A percentile compares a stretch with the other conserved stretches of the same genome.
These are phyloP conservation scores for Echeveria elegans DNA, from an alignment of 164 flowering plant genomes.

Conservation along the genomic window DNA sequence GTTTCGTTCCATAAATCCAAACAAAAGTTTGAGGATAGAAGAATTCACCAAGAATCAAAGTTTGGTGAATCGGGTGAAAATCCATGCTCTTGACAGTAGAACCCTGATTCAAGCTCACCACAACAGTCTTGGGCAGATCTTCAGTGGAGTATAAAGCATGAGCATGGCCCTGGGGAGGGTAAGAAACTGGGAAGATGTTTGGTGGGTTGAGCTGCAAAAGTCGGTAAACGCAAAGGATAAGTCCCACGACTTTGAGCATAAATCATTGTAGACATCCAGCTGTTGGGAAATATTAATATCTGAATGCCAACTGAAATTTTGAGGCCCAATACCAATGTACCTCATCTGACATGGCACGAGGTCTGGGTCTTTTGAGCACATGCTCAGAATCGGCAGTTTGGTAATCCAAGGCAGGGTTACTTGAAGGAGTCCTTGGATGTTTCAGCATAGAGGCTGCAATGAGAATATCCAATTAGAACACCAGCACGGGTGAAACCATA, in stretches of 20 bases:
- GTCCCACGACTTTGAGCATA: background rate
- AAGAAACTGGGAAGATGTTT: constrained; percentile 15
- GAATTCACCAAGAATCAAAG: constrained; percentile 26
- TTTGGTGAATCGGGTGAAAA: constrained; percentile 29
- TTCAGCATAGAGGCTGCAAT: constrained; percentile 16
- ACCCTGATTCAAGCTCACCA: constrained; percentile 24
- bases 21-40: background rate
- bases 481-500: background rate
- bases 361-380: constrained; percentile 20
- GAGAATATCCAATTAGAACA: background rate
- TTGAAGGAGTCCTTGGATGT: constrained; percentile 19
- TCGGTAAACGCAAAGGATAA: background rate
- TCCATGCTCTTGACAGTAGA: constrained; percentile 38
- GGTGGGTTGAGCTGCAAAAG: constrained; percentile 17
- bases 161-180: constrained; percentile 13
- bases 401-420: constrained; percentile 21
- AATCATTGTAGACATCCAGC: background rate
- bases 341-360: constrained; percentile 18
- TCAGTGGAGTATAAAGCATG: constrained; percentile 20
- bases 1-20: background rate
- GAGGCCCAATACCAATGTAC: constrained; percentile 1
- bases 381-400: constrained; percentile 24
- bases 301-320: background rate
- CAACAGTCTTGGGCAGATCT: constrained; percentile 34
- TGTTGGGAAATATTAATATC: background rate